Base-by-base conservation (phyloP, 2,329 filamentous ascomycete genomes). In the Teratosphaeria zuluensis region DNA sequence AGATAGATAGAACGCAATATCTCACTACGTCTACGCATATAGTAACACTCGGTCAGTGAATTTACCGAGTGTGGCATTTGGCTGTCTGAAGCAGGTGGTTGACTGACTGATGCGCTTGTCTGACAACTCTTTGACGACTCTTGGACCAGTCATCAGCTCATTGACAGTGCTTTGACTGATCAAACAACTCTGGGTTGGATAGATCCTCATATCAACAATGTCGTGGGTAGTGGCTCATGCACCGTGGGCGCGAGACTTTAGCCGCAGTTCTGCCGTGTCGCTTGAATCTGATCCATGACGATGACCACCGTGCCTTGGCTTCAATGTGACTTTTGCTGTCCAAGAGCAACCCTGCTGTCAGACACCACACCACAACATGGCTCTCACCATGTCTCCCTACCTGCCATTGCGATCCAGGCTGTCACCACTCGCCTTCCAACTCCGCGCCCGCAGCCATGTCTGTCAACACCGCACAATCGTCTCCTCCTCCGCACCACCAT, bases 341-440 rank as follows among this genome's bases (percentile, higher is more conserved):
- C 35, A 42, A 42, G 35, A 42, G n/a, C 35, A 12, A n/a, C 11
- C 11, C 35, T 42, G 35, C 9, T 42, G 35, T 42, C 35, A 42
- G 2, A n/a, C 35, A n/a, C 35, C 35, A 42, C 35, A 48, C 6
- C 21, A 48, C 42, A 21, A 6, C 1, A 56, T 56, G 55, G 24
- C 35, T 31, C 24, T 51, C 28, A n/a, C 55, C 1, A 48, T 51
- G 8, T 31, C 42, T 51, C 65, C 63, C 1, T 58, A 58, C 9
- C 59, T 67, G n/a, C 66, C 65, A n/a, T 56, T 66, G 5, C 67
- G 66, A 55, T 61, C 65, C 4, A 63, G 66, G 6, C 58, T 68
- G 42, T 62, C 65, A 5, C 68, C 69, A 31, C 57, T 65, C 14
- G 68, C 69, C 51, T 70, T 69, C 55, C 69, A 70, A 61, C 59